Conservation (phyloP, 148 eudicot species). For the Polygonum aviculare region DNA sequence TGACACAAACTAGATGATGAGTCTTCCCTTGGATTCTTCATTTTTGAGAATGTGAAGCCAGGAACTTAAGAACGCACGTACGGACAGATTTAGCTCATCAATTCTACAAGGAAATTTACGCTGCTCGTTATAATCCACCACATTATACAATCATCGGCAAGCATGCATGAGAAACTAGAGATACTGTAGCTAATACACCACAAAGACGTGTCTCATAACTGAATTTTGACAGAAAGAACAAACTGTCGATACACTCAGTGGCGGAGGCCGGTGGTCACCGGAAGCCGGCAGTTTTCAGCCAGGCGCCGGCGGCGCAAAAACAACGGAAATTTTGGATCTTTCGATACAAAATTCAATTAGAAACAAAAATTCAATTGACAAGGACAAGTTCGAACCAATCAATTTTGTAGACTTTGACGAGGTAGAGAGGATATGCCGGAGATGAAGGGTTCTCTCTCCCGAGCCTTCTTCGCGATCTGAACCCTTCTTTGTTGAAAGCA, state of each 20-base stretch:
- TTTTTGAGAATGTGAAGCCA: slow-evolving; percentile 3
- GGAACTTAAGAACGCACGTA: not conserved
- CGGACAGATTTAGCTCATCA: not conserved
- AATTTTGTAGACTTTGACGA: too few species aligned
- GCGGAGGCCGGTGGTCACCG: too few species aligned
- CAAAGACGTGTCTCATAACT: not conserved
- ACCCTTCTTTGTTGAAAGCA: too few species aligned
- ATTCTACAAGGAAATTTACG: not conserved
- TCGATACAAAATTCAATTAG: too few species aligned
- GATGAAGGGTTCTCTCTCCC: too few species aligned
- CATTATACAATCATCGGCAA: not conserved
- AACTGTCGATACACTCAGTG: not conserved
- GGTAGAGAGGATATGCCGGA: too few species aligned
- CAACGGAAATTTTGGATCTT: too few species aligned
- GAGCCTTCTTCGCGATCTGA: too few species aligned
- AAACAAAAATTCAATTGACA: too few species aligned
- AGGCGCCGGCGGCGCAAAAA: too few species aligned
- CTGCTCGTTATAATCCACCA: not conserved
- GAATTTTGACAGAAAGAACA: not conserved
- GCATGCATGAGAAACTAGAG: not conserved
- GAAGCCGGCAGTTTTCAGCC: too few species aligned
- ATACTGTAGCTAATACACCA: not conserved
- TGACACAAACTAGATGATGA: slow-evolving; percentile 6
- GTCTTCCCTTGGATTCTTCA: slow-evolving; percentile 4
- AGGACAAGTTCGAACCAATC: too few species aligned